These are phyloP conservation scores for Chenopodium suecicum DNA, from an alignment of 148 eudicot genomes.

Conservation along the genomic window DNA sequence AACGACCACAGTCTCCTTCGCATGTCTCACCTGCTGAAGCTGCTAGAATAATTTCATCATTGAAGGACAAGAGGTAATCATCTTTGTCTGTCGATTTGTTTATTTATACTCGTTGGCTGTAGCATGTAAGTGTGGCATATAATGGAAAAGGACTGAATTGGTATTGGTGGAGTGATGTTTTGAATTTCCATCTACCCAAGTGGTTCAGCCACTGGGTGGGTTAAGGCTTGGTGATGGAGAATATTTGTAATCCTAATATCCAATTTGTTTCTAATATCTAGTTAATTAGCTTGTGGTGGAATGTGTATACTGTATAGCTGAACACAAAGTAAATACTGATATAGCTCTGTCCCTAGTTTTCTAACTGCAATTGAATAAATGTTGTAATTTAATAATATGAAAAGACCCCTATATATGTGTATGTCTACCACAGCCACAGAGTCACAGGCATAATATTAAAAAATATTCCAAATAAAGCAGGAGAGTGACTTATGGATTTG, in stretches of 20 bases:
- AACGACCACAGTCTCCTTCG: conserved; percentile 51
- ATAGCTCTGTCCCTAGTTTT: neutral
- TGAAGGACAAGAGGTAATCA: conserved; percentile 75
- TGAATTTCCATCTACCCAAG: neutral
- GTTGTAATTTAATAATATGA: neutral
- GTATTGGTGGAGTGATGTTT: neutral
- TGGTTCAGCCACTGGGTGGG: neutral
- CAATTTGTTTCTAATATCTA: too few relatives aligned
- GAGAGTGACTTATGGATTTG: neutral
- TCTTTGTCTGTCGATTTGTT: neutral
- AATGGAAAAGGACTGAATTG: neutral
- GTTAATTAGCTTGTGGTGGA: neutral
- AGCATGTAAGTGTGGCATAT: neutral
- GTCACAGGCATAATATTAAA: neutral
- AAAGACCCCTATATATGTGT: neutral
- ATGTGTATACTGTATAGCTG: too few relatives aligned
- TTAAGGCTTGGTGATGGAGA: neutral
- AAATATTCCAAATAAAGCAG: neutral
- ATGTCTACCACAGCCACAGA: neutral
- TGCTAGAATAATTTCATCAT: conserved; percentile 61
- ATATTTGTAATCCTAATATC: neutral
- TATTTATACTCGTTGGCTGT: neutral
- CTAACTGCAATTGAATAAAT: neutral
- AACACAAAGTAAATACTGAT: too few relatives aligned
- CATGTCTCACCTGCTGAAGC: conserved; percentile 92